Evolutionary conservation across 2,329 filamentous ascomycete species (phyloP).

Genomic region (Pseudohalonectria lignicola): DNA sequence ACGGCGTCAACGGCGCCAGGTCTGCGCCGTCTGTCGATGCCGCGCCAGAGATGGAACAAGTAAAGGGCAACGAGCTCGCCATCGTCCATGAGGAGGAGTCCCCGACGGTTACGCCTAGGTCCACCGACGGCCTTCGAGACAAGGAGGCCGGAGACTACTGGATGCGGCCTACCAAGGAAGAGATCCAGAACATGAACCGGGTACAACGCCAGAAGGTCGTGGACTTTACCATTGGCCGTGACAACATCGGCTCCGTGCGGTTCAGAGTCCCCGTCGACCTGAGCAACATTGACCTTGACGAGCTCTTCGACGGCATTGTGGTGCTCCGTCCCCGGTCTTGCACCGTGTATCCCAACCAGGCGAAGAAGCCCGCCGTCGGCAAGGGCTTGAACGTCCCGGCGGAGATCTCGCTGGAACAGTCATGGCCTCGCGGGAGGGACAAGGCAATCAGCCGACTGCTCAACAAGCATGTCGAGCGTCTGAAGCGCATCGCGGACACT

Average conservation of each 20-base stretch:
- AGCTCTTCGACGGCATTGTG: constrained; percentile 69
- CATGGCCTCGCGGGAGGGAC: constrained; percentile 67
- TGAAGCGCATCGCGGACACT: constrained; percentile 71
- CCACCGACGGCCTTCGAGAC: constrained; percentile 18
- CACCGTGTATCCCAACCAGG: constrained; percentile 72
- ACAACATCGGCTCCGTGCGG: constrained; percentile 68
- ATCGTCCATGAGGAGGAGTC: constrained; percentile 64
- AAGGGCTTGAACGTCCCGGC: constrained; percentile 89
- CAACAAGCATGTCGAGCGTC: constrained; percentile 71
- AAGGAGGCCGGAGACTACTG: constrained; percentile 59
- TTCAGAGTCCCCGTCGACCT: constrained; percentile 81
- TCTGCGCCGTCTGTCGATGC: constrained; percentile 13
- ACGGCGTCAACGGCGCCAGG: constrained; percentile 32
- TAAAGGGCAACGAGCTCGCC: constrained; percentile 64
- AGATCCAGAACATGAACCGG: constrained; percentile 70
- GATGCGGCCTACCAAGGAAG: constrained; percentile 66
- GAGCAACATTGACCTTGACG: constrained; percentile 64
- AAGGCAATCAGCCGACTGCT: constrained; percentile 51
- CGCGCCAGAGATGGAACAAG: constrained; percentile 54
- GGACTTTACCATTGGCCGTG: constrained; percentile 71
- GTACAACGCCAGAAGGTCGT: constrained; percentile 65
- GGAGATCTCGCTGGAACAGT: constrained; percentile 79
- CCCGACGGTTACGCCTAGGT: constrained; percentile 12
- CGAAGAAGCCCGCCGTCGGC: constrained; percentile 72
- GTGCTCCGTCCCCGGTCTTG: constrained; percentile 66